These are phyloP conservation scores for Corinectria fuckeliana DNA, from an alignment of 2,329 filamentous ascomycete genomes.

Conservation along the genomic window DNA sequence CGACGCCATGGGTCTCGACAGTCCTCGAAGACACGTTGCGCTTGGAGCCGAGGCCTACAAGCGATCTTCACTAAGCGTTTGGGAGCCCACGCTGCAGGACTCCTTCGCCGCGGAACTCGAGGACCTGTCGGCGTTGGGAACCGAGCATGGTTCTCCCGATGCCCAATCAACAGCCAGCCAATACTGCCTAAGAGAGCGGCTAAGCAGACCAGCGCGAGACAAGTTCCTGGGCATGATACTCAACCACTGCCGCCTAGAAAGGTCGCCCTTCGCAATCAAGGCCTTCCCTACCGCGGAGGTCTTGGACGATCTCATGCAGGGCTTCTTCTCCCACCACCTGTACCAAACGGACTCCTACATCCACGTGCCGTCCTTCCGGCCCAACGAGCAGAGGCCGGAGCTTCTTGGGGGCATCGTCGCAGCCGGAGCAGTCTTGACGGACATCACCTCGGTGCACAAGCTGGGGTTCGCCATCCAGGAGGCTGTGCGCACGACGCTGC, in stretches of 20 bases:
- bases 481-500: conserved; percentile 11
- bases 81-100: conserved; percentile 19
- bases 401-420: conserved; percentile 10
- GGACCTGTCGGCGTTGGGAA: conserved; percentile 17
- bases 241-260: conserved; percentile 19
- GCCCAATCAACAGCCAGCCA: conserved; percentile 1
- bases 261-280: conserved; percentile 15
- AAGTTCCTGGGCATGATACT: conserved; percentile 20
- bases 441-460: conserved; percentile 15
- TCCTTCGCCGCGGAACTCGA: conserved; percentile 15
- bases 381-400: conserved; percentile 13
- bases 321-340: conserved; percentile 22
- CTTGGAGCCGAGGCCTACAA: conserved; percentile 21
- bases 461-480: conserved; percentile 23
- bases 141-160: conserved; percentile 11
- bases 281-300: conserved; percentile 20
- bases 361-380: conserved; percentile 15
- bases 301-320: conserved; percentile 14
- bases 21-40: conserved; percentile 11
- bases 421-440: conserved; percentile 4
- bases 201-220: conserved; percentile 15
- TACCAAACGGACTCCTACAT: conserved; percentile 18
- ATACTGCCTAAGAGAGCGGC: conserved; percentile 5
- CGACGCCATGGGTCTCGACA: neutral
- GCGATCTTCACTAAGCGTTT: conserved; percentile 15